Evolutionary conservation across 2,329 filamentous ascomycete genomes (phyloP), one percentile per base, ranked within the genome.

Genomic region (Cladosporium colombiae): DNA sequence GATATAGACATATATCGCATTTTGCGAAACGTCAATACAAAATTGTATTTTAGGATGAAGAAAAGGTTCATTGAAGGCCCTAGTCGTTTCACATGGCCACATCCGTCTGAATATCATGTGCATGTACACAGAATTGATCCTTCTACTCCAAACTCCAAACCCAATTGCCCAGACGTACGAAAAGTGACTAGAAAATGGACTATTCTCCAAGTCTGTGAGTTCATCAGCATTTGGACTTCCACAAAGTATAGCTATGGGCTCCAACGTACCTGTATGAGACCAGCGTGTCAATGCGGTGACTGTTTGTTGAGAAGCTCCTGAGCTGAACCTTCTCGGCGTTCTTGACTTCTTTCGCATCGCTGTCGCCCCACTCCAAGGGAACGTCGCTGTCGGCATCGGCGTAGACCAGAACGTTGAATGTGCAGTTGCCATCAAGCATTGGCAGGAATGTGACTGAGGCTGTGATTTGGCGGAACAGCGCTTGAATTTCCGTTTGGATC

Each of bases 321-420:
- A 99, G 81, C 81, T 97, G 93, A 33, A 99, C 95, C 76, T 95
- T 93, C 83, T 99, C 95, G 50, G 92, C 94, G 73, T 95, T 91
- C 76, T 89, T 84, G 71, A 99, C 97, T 83, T 99, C 95, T 82
- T 97, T 97, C 64, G 94, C 93, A 78, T 98, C 95, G 72, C 92
- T 97, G 81, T 99, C 95, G 56, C 95, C 95, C 95, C 95, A 99
- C 78, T 99, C 95, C 66, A 99, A 89, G 4, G 95, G 95, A 16
- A 99, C 95, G 57, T 98, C 94, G 66, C 91, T 95, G 79, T 98
- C 93, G 21, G 93, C 93, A 77, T 99, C 94, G 62, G 95, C 95
- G 77, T 99, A 99, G 3, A 99, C 95, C 49, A 99, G 86, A 57
- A 99, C 94, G 75, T 99, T 99, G 84, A 99, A 99, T 13, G 95